These are phyloP conservation scores for Fusarium succisae DNA, from an alignment of 2,329 filamentous ascomycete species.

Conservation along the genomic window DNA sequence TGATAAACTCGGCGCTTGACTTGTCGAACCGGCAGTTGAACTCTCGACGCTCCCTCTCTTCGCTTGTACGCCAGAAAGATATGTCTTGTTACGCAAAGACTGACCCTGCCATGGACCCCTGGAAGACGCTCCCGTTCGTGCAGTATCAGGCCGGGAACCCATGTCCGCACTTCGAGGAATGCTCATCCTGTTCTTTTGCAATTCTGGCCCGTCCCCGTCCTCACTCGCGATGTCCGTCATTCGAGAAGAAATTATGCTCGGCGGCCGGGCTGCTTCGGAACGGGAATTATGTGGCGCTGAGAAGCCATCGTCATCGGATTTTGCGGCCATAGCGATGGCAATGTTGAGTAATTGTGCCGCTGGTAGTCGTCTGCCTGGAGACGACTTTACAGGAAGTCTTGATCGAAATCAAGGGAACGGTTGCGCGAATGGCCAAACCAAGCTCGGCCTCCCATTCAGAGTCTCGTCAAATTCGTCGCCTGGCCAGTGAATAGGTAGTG, in stretches of 20 bases:
- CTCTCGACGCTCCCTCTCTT: slow-evolving; percentile 56
- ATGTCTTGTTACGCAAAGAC: slow-evolving; percentile 62
- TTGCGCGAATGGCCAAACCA: slow-evolving; percentile 6
- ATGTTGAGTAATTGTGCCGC: slow-evolving; percentile 24
- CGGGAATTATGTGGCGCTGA: slow-evolving; percentile 52
- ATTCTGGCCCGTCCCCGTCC: slow-evolving; percentile 58
- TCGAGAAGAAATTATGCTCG: slow-evolving; percentile 76
- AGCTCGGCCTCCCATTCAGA: slow-evolving; percentile 9
- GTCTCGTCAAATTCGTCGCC: neutral
- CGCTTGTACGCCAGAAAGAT: slow-evolving; percentile 53
- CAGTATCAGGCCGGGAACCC: slow-evolving; percentile 63
- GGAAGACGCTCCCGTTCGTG: slow-evolving; percentile 57
- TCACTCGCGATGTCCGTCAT: slow-evolving; percentile 73
- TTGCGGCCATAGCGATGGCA: slow-evolving; percentile 46
- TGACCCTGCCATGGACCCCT: slow-evolving; percentile 62
- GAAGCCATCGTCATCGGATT: slow-evolving; percentile 52
- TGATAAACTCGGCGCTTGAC: slow-evolving; percentile 65
- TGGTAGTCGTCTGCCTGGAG: slow-evolving; percentile 14
- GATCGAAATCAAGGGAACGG: slow-evolving; percentile 4
- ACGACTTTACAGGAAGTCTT: slow-evolving; percentile 23
- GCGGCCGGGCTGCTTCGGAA: slow-evolving; percentile 58
- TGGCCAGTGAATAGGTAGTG: slow-evolving; percentile 8
- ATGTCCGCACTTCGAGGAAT: slow-evolving; percentile 53
- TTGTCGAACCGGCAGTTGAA: slow-evolving; percentile 62
- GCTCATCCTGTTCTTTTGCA: slow-evolving; percentile 41